Conservation (phyloP, 306 rosid genomes). For the Vigna hirtella region DNA sequence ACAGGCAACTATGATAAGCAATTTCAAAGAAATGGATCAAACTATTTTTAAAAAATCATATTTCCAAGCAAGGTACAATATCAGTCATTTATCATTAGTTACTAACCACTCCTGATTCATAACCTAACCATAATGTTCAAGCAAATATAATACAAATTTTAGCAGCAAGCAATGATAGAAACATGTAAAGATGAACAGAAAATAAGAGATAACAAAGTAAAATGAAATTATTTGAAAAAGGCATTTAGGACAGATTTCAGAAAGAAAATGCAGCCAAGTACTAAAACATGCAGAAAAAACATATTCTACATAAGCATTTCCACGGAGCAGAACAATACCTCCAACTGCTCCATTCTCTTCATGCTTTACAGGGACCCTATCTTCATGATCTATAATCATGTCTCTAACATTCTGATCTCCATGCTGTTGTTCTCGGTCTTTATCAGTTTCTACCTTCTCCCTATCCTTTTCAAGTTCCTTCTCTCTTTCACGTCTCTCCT, state of each 20-base stretch:
- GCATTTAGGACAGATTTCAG: slow-evolving; percentile 12
- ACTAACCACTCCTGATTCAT: slow-evolving; percentile 11
- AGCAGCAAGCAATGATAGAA: neutral
- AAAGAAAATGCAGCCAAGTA: slow-evolving; percentile 26
- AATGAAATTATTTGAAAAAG: slow-evolving; percentile 2
- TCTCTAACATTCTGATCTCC: slow-evolving; percentile 41
- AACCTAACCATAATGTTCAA: slow-evolving; percentile 32
- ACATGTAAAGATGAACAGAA: slow-evolving; percentile 34
- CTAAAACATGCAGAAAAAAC: slow-evolving; percentile 33
- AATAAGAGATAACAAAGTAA: slow-evolving; percentile 27
- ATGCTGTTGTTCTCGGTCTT: slow-evolving; percentile 62
- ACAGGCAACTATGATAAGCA: slow-evolving; percentile 13
- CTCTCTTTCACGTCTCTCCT: slow-evolving; percentile 9
- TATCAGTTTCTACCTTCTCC: slow-evolving; percentile 69
- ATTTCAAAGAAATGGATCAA: neutral
- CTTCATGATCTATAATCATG: slow-evolving; percentile 46
- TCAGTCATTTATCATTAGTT: neutral
- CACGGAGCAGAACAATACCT: slow-evolving; percentile 39
- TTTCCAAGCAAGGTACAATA: slow-evolving; percentile 26
- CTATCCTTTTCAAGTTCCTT: slow-evolving; percentile 42
- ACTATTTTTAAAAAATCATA: neutral
- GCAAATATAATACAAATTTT: slow-evolving; percentile 11
- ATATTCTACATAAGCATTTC: slow-evolving; percentile 24
- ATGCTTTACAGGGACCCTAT: slow-evolving; percentile 41
- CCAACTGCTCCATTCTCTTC: slow-evolving; percentile 48